Conservation (phyloP, 352 stramenopile species). For the Globisporangium parvum region DNA sequence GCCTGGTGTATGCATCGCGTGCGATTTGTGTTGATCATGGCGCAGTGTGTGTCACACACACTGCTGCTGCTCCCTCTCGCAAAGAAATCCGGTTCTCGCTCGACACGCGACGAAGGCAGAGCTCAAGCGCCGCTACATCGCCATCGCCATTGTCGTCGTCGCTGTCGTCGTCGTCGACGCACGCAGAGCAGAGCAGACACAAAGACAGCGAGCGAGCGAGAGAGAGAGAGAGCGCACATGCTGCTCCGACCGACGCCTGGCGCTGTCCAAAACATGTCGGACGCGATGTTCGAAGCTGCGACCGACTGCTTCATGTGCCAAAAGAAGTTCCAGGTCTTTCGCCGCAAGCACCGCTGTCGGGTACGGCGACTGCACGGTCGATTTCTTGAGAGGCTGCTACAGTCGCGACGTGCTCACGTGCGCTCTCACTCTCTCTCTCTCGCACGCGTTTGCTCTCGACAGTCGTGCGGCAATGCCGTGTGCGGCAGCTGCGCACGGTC, state of each 20-base stretch:
- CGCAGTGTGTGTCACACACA: not conserved
- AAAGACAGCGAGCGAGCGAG: not conserved
- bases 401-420: too few species aligned
- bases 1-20: not conserved
- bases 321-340: slow-evolving; percentile 85
- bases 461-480: slow-evolving; percentile 78
- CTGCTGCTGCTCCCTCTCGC: not conserved
- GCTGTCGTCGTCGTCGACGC: too few species aligned
- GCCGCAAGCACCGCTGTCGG: slow-evolving; percentile 75
- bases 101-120: too few species aligned
- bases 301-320: slow-evolving; percentile 72
- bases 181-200: not conserved
- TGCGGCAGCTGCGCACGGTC: slow-evolving; percentile 68
- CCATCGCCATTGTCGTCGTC: too few species aligned
- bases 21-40: not conserved
- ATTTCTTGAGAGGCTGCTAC: too few species aligned
- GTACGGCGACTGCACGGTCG: slow-evolving; percentile 19
- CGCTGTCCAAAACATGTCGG: slow-evolving; percentile 22
- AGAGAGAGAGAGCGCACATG: slow-evolving; percentile 1
- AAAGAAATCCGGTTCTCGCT: not conserved
- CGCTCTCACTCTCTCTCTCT: not conserved
- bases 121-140: not conserved
- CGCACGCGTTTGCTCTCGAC: not conserved
- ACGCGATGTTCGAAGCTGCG: slow-evolving; percentile 49
- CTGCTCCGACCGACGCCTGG: slow-evolving; percentile 16